Evolutionary conservation across 768 basidiomycete species (phyloP).

Genomic region (Panaeolus papilionaceus): DNA sequence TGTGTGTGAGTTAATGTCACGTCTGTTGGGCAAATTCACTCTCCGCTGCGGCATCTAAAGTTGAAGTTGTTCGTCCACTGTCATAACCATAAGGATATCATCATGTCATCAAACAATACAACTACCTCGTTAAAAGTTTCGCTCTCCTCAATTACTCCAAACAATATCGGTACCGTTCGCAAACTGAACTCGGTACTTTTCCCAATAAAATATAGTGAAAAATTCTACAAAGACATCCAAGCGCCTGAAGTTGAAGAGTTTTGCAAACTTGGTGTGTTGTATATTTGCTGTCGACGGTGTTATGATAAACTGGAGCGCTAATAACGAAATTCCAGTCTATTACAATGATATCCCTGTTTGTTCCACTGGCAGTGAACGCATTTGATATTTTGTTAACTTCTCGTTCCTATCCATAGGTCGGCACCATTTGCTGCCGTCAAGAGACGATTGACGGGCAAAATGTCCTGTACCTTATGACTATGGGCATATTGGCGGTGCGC

Average conservation of each 20-base stretch:
- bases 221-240: conserved; percentile 85
- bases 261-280: conserved; percentile 82
- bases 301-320: conserved; percentile 18
- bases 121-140: conserved; percentile 53
- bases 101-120: conserved; percentile 10
- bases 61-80: not conserved
- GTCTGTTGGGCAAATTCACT: not conserved
- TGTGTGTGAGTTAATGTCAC: not conserved
- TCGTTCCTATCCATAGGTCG: conserved; percentile 51
- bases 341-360: conserved; percentile 87
- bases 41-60: conserved; percentile 2
- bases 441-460: conserved; percentile 67
- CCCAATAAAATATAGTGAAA: conserved; percentile 88
- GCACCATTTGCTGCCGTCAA: conserved; percentile 85
- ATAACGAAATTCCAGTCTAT: conserved; percentile 62
- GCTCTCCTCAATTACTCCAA: conserved; percentile 76
- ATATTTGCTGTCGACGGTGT: conserved; percentile 8
- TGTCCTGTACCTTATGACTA: conserved; percentile 86
- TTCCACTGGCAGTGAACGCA: conserved; percentile 14
- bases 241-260: conserved; percentile 82
- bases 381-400: conserved; percentile 24
- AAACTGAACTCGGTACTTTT: conserved; percentile 80
- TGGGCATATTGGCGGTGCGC: conserved; percentile 86
- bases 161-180: conserved; percentile 84
- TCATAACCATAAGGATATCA: not conserved